Conservation (phyloP, 305 asterid genomes). For the Fraxinus velutina region DNA sequence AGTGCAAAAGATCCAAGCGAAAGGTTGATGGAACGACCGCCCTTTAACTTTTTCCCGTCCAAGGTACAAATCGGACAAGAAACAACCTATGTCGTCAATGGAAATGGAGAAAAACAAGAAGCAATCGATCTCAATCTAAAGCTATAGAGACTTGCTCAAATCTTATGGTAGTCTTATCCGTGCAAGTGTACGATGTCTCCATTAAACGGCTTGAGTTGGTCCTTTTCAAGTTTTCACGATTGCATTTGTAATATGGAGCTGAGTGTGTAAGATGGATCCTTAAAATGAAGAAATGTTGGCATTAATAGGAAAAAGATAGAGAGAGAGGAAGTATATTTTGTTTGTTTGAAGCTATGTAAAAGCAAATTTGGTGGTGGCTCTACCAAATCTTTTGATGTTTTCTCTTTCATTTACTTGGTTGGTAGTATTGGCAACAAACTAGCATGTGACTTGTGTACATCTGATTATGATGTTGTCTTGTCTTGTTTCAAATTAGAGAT, state of each 20-base stretch:
- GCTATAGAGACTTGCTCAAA: conserved; percentile 38
- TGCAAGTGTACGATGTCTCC: background rate
- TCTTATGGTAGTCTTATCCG: conserved; percentile 7
- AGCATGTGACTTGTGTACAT: conserved; percentile 1
- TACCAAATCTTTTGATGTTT: conserved; percentile 20
- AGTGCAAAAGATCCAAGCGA: conserved; percentile 24
- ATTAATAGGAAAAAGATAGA: background rate
- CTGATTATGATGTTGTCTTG: background rate
- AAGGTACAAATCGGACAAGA: conserved; percentile 30
- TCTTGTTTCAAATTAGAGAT: background rate
- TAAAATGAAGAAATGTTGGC: background rate
- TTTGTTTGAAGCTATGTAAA: conserved; percentile 8
- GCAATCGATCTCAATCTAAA: conserved; percentile 68
- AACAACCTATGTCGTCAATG: conserved; percentile 25
- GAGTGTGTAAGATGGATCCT: background rate
- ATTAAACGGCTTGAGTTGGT: background rate
- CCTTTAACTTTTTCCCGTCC: conserved; percentile 59
- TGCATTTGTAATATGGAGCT: background rate
- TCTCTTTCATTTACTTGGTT: conserved; percentile 2
- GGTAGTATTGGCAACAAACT: background rate
- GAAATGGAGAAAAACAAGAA: conserved; percentile 42
- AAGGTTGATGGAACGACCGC: conserved; percentile 26
- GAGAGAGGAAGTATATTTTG: background rate
- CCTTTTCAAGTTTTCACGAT: background rate
- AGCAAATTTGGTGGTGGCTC: conserved; percentile 26